Evolutionary conservation across 202 grass and related monocot genomes (phyloP), one percentile per base, ranked within the genome.

Genomic region (Digitaria exilis): DNA sequence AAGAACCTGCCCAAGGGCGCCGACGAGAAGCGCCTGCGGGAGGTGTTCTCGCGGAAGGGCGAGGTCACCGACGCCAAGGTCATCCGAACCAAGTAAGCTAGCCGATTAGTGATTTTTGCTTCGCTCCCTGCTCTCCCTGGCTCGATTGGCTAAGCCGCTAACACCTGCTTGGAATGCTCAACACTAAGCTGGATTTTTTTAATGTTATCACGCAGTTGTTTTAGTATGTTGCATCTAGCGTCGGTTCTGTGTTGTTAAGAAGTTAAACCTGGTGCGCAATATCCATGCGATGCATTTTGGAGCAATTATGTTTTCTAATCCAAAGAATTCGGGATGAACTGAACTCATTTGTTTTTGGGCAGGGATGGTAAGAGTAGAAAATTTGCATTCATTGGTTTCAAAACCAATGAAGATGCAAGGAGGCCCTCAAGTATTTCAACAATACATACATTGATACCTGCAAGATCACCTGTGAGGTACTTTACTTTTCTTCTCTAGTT

Each of bases 281-380:
- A 78, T 56, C 28, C 21, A 39, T 39, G n/a, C 41, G 45, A 17
- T 69, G 28, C 41, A 62, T 6, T 16, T 59, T 70, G 34, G 26
- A 84, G 22, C 6, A 5, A 28, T 59, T 44, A 15, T 43, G 11
- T 73, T 79, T n/a, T 26, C 4, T 17, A 68, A 14, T 28, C 3
- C 6, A 0, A 32, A 54, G 21, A 19, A 29, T 32, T 50, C 1
- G 17, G 17, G 14, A 19, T 71, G 14, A 35, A 19, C 29, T 71
- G 11, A 86, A 50, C 55, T 1, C 14, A 10, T 82, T 73, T 78
- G 56, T 3, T 80, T 80, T 65, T 65, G n/a, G 30, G 39, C 60
- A 98, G 91, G 82, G 96, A 94, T 84, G 96, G 96, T 66, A 95
- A 95, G 87, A 95, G 90, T 86, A 91, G 96, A 78, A 92, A 95